Base-by-base conservation (phyloP, 805 yeast genomes). In the Monosporozyma solicola region DNA sequence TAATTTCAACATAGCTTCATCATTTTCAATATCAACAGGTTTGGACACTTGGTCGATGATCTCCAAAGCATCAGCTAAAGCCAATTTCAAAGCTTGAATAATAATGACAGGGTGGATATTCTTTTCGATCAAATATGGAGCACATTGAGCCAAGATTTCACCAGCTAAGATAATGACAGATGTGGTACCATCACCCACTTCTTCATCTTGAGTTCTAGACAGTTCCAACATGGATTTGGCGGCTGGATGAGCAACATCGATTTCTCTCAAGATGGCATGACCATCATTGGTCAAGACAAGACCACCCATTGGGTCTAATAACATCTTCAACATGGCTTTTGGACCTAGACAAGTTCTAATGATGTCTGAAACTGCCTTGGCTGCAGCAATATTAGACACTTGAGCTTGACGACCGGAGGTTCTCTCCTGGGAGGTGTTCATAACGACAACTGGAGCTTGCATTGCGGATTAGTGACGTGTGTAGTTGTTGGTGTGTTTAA, bases 281-380 rank as follows among this genome's bases (percentile, higher is more conserved):
- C 99, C 99, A 70, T 94, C 99, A 72, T 94, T 94, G 53, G 99
- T 94, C 58, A 94, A 77, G 15, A 92, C 97, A 60, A 94, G 87
- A 33, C 99, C 99, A 33, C 94, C 92, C 78, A 74, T 73, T 53
- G 99, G 99, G 68, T 94, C 99, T 58, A 94, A 76, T 52, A 94
- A 77, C 98, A 94, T 92, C 74, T 94, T 94, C 57, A 94, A 80
- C 99, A 94, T 94, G 37, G 99, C 99, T 70, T 92, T 92, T 51
- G 99, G 99, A 20, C 99, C 99, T 55, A 94, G 77, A 78, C 99
- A 94, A 27, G 99, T 94, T 70, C 99, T 81, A 62, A 94, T 89
- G 65, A 94, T 92, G 70, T 94, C 99, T 0, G 97, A 95, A 44
- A 92, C 98, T 1, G 99, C 97, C 67, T 94, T 94, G n/a, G 99